A percentile compares a stretch with the other conserved stretches of the same genome.
phyloP scores from a whole-genome alignment of 1,284 basidiomycete species.

The Golubevia pallescens region DNA sequence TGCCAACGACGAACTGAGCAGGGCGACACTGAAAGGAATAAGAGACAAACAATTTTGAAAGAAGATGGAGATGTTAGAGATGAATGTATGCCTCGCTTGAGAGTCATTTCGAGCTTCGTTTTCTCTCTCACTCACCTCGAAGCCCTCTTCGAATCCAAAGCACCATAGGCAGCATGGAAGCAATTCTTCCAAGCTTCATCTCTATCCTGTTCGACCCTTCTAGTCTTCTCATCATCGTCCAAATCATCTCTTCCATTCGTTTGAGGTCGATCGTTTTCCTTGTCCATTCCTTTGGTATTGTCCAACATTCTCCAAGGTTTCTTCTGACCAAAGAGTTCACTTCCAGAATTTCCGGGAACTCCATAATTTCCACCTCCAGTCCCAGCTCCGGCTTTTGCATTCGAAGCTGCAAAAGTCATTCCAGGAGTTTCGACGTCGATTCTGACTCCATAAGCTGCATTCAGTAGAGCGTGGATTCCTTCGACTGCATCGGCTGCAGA shows the following conservation, averaged over 20 bases:
- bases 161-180: slow-evolving; percentile 16
- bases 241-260: slow-evolving; percentile 16
- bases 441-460: slow-evolving; percentile 85
- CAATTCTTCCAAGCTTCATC: neutral
- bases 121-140: slow-evolving; percentile 9
- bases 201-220: slow-evolving; percentile 11
- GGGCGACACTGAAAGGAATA: slow-evolving; percentile 69
- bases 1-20: slow-evolving; percentile 77
- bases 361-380: slow-evolving; percentile 79
- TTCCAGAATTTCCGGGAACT: slow-evolving; percentile 5
- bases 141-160: slow-evolving; percentile 32
- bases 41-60: neutral
- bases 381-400: slow-evolving; percentile 55
- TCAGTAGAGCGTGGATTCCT: slow-evolving; percentile 82
- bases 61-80: neutral
- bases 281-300: slow-evolving; percentile 58
- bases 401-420: slow-evolving; percentile 27
- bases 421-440: slow-evolving; percentile 76
- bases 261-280: slow-evolving; percentile 67
- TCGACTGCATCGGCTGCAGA: slow-evolving; percentile 94
- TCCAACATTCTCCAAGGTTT: slow-evolving; percentile 43
- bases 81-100: neutral
- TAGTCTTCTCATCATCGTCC: slow-evolving; percentile 34
- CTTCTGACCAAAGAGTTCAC: slow-evolving; percentile 19
- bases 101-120: neutral